Evolutionary conservation across 345 rosid genomes (phyloP).

Genomic region (Eutrema japonicum): DNA sequence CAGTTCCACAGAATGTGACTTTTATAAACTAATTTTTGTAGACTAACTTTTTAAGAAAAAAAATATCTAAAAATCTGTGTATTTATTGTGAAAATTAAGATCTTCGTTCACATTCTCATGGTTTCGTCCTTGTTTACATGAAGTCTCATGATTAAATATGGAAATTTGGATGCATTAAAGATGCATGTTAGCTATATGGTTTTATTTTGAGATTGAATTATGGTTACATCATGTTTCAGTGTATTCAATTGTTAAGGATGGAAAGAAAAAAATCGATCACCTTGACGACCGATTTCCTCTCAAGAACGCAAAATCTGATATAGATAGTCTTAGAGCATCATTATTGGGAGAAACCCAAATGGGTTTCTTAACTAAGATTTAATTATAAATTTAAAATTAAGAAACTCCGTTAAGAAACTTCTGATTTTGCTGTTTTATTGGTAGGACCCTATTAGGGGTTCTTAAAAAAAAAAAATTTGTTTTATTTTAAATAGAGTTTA

Average conservation of each 20-base stretch:
- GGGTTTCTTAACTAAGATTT: too few species aligned
- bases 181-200: not conserved
- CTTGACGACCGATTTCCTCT: constrained; percentile 25
- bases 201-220: not conserved
- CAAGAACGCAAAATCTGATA: constrained; percentile 12
- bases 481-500: too few species aligned
- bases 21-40: constrained; percentile 6
- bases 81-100: not conserved
- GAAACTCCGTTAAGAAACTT: too few species aligned
- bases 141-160: not conserved
- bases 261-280: not conserved
- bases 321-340: not conserved
- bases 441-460: too few species aligned
- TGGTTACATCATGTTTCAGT: constrained; percentile 10
- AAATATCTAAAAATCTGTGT: not conserved
- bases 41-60: not conserved
- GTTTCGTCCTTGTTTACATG: constrained; percentile 8
- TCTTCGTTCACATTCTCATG: constrained; percentile 5
- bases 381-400: too few species aligned
- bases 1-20: constrained; percentile 22
- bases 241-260: not conserved
- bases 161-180: constrained; percentile 16
- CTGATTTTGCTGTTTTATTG: too few species aligned
- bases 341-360: too few species aligned
- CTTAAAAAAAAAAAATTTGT: too few species aligned